These are phyloP conservation scores for Pyricularia pennisetigena DNA, from an alignment of 2,329 filamentous ascomycete genomes.

Conservation along the genomic window DNA sequence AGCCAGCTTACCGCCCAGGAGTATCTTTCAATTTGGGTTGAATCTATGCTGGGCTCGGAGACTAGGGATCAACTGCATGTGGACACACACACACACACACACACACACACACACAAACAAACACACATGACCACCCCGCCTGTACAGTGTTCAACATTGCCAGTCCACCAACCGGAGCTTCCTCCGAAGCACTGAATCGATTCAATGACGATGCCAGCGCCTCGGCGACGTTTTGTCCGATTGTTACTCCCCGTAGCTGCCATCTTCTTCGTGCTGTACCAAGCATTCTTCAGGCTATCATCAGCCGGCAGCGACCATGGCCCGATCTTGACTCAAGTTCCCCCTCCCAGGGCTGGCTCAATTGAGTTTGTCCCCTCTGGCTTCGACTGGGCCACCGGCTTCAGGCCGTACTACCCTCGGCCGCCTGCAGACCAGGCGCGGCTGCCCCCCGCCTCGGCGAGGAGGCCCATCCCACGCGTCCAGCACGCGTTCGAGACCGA, in stretches of 20 bases:
- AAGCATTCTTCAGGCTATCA: neutral
- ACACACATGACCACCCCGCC: neutral
- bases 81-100: too few species aligned
- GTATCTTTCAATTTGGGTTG: neutral
- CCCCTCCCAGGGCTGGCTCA: neutral
- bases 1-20: too few species aligned
- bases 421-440: conserved; percentile 9
- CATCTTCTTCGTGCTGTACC: neutral
- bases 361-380: conserved; percentile 8
- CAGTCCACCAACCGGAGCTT: neutral
- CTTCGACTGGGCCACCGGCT: conserved; percentile 17
- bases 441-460: conserved; percentile 23
- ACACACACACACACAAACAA: too few species aligned
- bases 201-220: neutral
- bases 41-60: neutral
- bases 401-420: conserved; percentile 11
- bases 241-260: neutral
- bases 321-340: neutral
- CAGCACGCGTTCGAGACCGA: conserved; percentile 22
- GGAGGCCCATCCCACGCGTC: conserved; percentile 27
- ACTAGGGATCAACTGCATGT: neutral
- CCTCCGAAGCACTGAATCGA: neutral
- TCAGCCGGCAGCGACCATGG: neutral
- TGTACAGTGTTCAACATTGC: neutral
- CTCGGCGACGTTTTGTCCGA: neutral